Conservation (phyloP, 2,329 filamentous ascomycete genomes). For the Achaetomium macrosporum region DNA sequence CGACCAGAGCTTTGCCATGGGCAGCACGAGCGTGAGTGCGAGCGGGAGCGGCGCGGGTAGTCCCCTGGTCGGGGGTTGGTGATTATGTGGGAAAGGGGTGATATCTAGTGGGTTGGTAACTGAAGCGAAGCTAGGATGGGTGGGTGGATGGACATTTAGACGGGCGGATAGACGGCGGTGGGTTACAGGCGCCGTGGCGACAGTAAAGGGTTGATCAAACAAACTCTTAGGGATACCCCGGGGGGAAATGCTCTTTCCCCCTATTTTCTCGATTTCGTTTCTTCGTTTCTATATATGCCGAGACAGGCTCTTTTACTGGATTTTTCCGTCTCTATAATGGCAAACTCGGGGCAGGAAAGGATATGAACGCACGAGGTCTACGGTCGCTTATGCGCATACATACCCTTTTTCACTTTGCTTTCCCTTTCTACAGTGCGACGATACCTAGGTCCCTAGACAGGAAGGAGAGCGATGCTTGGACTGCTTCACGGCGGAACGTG, state of each 20-base stretch:
- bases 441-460: not conserved
- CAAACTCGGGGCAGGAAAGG: not conserved
- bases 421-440: not conserved
- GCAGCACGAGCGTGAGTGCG: constrained; percentile 37
- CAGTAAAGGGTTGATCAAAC: not conserved
- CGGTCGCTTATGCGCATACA: not conserved
- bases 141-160: not conserved
- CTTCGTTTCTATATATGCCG: not conserved
- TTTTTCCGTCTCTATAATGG: not conserved
- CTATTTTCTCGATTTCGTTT: not conserved
- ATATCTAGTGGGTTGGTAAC: not conserved
- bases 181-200: not conserved
- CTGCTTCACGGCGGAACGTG: not conserved
- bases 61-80: not conserved
- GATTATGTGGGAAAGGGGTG: not conserved
- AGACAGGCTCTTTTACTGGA: not conserved
- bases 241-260: not conserved
- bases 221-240: not conserved
- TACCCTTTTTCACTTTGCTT: not conserved
- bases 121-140: not conserved
- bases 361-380: constrained; percentile 4
- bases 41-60: constrained; percentile 7
- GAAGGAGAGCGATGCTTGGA: not conserved
- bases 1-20: constrained; percentile 65
- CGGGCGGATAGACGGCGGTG: not conserved